A percentile compares a stretch with the other conserved stretches of the same genome.
phyloP scores from a whole-genome alignment of 768 basidiomycete species.

The Cantharellus anzutake region DNA sequence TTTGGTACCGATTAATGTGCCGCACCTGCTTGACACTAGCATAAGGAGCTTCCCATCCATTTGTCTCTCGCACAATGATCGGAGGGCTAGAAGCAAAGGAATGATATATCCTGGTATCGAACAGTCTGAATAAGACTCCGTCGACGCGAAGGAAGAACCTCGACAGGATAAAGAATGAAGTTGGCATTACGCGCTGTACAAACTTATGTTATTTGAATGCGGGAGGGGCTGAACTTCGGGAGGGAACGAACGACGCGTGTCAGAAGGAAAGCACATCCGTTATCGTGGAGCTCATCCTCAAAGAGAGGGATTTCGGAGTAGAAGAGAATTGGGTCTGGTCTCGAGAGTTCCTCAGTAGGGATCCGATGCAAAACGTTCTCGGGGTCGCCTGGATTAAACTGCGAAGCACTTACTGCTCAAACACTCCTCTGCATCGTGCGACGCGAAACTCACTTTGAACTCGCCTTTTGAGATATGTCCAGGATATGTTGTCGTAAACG shows the following conservation, averaged over 20 bases:
- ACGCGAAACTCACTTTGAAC: background rate
- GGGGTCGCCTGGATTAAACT: slow-evolving; percentile 28
- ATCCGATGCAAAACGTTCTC: slow-evolving; percentile 43
- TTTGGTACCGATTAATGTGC: background rate
- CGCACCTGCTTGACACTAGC: slow-evolving; percentile 57
- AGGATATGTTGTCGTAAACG: slow-evolving; percentile 76
- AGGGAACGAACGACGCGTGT: slow-evolving; percentile 60
- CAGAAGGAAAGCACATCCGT: slow-evolving; percentile 70
- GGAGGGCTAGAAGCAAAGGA: slow-evolving; percentile 45
- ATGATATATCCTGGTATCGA: slow-evolving; percentile 82
- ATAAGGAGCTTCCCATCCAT: slow-evolving; percentile 86
- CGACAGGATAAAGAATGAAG: slow-evolving; percentile 75
- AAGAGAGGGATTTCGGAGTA: slow-evolving; percentile 90
- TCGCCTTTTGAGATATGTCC: slow-evolving; percentile 28
- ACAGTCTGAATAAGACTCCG: slow-evolving; percentile 76
- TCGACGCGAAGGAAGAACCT: slow-evolving; percentile 92
- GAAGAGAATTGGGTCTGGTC: slow-evolving; percentile 92
- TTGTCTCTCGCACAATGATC: slow-evolving; percentile 55
- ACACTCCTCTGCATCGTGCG: background rate
- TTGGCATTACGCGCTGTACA: slow-evolving; percentile 85
- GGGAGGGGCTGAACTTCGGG: background rate
- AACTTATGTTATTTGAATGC: background rate
- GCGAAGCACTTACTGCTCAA: background rate
- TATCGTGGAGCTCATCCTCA: slow-evolving; percentile 95
- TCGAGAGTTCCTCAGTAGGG: slow-evolving; percentile 66